A percentile compares a stretch with the other conserved stretches of the same genome.
Evolutionary conservation across 1,284 basidiomycete species (phyloP).

Genomic region (Trametes sp.): DNA sequence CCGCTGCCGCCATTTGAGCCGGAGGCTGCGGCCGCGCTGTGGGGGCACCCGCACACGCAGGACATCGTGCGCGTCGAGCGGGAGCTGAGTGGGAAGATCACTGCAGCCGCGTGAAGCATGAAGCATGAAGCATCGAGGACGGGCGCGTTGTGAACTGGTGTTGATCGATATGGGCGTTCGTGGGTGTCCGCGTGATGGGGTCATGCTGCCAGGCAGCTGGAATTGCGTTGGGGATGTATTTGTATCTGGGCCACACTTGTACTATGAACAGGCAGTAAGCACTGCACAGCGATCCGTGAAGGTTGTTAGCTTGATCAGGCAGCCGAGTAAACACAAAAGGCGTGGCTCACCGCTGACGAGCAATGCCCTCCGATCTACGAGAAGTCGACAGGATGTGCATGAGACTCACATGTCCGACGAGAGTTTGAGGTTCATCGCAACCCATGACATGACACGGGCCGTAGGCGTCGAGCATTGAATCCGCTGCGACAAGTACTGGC

Average conservation of each 20-base stretch:
- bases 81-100: conserved; percentile 50
- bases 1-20: conserved; percentile 75
- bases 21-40: conserved; percentile 63
- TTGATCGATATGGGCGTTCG: conserved; percentile 6
- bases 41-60: conserved; percentile 75
- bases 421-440: too few species aligned
- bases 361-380: too few species aligned
- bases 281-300: too few species aligned
- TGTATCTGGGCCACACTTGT: not conserved
- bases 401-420: too few species aligned
- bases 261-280: not conserved
- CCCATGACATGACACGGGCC: too few species aligned
- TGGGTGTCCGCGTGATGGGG: conserved; percentile 1
- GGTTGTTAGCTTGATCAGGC: too few species aligned
- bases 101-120: not conserved
- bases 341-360: too few species aligned
- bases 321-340: too few species aligned
- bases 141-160: not conserved
- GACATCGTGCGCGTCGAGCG: conserved; percentile 74
- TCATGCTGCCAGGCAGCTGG: not conserved
- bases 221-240: not conserved
- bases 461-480: too few species aligned
- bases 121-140: too few species aligned
- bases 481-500: too few species aligned
- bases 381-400: too few species aligned